A percentile compares a stretch with the other conserved stretches of the same genome.
These are phyloP conservation scores for Rubus parviflorus DNA, from an alignment of 306 rosid species.

Conservation along the genomic window DNA sequence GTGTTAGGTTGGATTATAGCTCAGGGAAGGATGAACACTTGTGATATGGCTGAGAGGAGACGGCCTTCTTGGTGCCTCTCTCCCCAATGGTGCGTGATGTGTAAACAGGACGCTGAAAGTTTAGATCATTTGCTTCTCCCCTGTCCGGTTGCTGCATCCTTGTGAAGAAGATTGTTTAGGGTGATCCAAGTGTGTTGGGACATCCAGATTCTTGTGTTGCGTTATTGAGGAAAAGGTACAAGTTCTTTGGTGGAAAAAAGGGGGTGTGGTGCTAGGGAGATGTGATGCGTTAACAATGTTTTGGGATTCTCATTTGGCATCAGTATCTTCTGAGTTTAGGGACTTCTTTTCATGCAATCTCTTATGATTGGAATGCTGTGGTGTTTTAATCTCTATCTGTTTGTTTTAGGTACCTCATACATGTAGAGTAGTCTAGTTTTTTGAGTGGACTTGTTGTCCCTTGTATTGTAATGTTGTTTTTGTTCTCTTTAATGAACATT, in stretches of 20 bases:
- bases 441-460: no score
- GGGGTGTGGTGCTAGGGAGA: not conserved
- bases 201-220: not conserved
- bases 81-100: not conserved
- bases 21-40: not conserved
- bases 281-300: not conserved
- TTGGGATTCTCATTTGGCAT: not conserved
- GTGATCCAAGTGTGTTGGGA: not conserved
- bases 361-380: not conserved
- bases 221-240: not conserved
- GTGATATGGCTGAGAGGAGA: not conserved
- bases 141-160: not conserved
- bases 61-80: not conserved
- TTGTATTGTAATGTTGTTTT: no score
- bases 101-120: not conserved
- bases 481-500: no score
- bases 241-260: no score
- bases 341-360: not conserved
- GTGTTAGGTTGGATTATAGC: no score
- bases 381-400: not conserved
- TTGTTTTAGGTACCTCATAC: not conserved
- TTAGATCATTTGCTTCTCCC: not conserved
- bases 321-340: not conserved
- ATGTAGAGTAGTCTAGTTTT: no score
- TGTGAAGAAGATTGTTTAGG: not conserved